Evolutionary conservation across 441 rosid species (phyloP).

Genomic region (Kokia cookei): DNA sequence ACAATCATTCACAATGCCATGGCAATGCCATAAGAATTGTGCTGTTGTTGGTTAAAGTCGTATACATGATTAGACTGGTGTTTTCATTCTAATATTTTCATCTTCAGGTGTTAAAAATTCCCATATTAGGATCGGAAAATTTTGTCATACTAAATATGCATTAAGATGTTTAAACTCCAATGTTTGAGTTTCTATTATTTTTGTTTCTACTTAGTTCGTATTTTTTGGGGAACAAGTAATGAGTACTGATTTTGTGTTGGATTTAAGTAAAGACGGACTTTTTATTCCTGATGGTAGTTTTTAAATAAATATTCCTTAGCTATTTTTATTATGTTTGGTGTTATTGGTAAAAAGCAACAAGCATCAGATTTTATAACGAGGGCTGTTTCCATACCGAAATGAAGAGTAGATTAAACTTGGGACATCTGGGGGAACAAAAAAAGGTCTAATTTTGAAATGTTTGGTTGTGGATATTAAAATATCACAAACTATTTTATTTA

Average conservation of each 20-base stretch:
- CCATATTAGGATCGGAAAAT: not conserved
- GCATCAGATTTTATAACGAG: not conserved
- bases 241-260: not conserved
- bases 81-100: not conserved
- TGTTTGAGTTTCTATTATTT: not conserved
- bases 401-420: not conserved
- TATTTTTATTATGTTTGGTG: not conserved
- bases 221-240: not conserved
- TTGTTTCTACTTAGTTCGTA: not conserved
- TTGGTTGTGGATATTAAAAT: not conserved
- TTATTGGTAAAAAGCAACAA: not conserved
- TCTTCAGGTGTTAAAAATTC: not conserved
- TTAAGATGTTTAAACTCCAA: not conserved
- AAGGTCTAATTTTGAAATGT: not conserved
- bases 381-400: not conserved
- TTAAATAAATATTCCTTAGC: not conserved
- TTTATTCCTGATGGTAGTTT: not conserved
- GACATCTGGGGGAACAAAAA: not conserved
- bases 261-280: not conserved
- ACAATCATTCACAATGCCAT: not conserved
- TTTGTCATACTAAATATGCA: not conserved
- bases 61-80: not conserved
- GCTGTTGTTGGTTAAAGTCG: not conserved
- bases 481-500: not conserved
- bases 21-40: not conserved